A percentile compares a stretch with the other conserved stretches of the same genome.
Conservation (phyloP, 2,329 filamentous ascomycete species). For the Aspergillus candidus region DNA sequence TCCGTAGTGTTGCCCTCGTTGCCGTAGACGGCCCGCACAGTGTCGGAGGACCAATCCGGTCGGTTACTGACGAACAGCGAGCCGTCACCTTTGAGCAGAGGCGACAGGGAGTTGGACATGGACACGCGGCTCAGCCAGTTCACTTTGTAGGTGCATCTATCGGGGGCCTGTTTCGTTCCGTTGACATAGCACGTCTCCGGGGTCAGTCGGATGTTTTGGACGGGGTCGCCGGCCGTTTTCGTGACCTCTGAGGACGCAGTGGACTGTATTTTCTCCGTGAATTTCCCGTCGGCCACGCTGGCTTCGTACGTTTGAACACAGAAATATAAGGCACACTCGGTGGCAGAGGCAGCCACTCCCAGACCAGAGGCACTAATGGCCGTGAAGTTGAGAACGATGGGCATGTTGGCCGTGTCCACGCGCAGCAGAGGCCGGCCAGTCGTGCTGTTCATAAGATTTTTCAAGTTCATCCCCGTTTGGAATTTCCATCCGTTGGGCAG, state of each 20-base stretch:
- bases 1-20: constrained; percentile 15
- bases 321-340: constrained; percentile 20
- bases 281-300: constrained; percentile 11
- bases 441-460: constrained; percentile 19
- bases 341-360: constrained; percentile 13
- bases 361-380: constrained; percentile 15
- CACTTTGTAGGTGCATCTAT: constrained; percentile 17
- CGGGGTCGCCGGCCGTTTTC: not conserved
- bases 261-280: constrained; percentile 12
- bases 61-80: constrained; percentile 15
- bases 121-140: constrained; percentile 15
- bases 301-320: constrained; percentile 19
- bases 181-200: constrained; percentile 20
- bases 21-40: constrained; percentile 17
- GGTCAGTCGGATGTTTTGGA: constrained; percentile 5
- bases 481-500: constrained; percentile 17
- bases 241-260: not conserved
- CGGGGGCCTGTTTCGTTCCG: constrained; percentile 6
- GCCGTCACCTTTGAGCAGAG: constrained; percentile 15
- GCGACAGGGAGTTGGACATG: constrained; percentile 14
- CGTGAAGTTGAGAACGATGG: constrained; percentile 19
- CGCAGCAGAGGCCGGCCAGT: constrained; percentile 7
- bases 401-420: constrained; percentile 8
- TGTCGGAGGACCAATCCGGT: constrained; percentile 16
- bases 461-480: constrained; percentile 7